Conservation (phyloP, 192 early-diverging fungal species). For the Piromyces finnis region DNA sequence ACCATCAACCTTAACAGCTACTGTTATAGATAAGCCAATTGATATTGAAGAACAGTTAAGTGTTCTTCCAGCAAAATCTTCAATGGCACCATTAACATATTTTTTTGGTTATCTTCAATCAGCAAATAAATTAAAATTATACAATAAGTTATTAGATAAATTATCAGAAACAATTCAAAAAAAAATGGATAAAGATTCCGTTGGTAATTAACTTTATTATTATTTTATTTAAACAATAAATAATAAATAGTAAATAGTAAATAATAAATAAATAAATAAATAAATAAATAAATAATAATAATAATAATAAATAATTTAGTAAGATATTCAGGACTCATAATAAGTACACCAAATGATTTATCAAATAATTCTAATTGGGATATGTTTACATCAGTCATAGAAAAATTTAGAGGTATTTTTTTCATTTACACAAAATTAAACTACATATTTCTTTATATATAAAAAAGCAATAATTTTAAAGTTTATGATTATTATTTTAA, state of each 20-base stretch:
- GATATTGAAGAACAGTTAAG: slow-evolving; percentile 73
- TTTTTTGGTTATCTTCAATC: slow-evolving; percentile 76
- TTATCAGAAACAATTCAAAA: slow-evolving; percentile 42
- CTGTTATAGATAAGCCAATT: slow-evolving; percentile 51
- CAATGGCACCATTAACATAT: slow-evolving; percentile 62
- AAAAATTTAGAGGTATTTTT: slow-evolving; percentile 36
- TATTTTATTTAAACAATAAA: neutral
- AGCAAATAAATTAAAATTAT: slow-evolving; percentile 62
- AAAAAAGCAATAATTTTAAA: too few species aligned
- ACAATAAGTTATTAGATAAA: slow-evolving; percentile 38
- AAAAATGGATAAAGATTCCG: slow-evolving; percentile 41
- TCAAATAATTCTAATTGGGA: slow-evolving; percentile 59
- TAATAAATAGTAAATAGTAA: neutral
- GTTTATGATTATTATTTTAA: neutral
- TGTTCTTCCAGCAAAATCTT: slow-evolving; percentile 44
- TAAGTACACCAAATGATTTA: slow-evolving; percentile 69
- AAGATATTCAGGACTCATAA: slow-evolving; percentile 53
- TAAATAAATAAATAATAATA: neutral
- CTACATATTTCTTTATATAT: too few species aligned
- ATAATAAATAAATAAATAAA: neutral
- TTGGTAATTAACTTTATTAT: slow-evolving; percentile 12
- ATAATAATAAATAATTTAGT: slow-evolving; percentile 12
- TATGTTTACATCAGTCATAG: slow-evolving; percentile 51
- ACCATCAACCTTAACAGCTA: slow-evolving; percentile 60
- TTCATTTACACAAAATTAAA: too few species aligned